Evolutionary conservation across 257 asterid species (phyloP), one percentile per base, ranked within the genome.

Genomic region (Solanum megistacrolobum): DNA sequence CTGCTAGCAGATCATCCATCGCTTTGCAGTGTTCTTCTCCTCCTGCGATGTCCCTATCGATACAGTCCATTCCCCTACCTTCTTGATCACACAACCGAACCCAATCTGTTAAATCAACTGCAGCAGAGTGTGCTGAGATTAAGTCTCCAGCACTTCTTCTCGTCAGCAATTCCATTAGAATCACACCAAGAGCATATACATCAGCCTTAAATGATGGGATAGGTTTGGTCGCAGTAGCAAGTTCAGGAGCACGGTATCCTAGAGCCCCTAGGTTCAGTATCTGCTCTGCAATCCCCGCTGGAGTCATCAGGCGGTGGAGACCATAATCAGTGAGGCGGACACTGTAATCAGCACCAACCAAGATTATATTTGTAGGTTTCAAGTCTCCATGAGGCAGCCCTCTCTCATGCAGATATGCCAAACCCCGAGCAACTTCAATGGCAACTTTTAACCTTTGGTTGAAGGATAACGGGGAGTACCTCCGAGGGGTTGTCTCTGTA

Each of bases 61-160:
- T 90, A 91, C 99, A 97, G 83, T 97, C 99, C 98, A 94, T 91
- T 38, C 96, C 98, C 69, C 98, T 90, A 71, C 99, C 98, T 87
- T 97, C 98, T 86, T 91, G 95, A 89, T 95, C 96, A 62, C 98
- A 96, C 13, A 97, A 91, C 7, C 98, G 89, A 46, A 97, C 98
- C 99, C 99, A 97, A 83, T 97, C 99, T 4, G 98, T 95, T 7
- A 97, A 96, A 92, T 97, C 99, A 41, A 97, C 99, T 1, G 99
- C 99, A 2, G 99, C 99, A 0, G 99, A 91, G 38, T 94, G 98
- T 16, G 98, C 98, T 1, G 99, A 97, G 85, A 97, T 97, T 4
- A 97, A 96, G 89, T 97, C 99, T 21, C 99, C 99, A 1, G 99
- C 99, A 87, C 99, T 96, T 92, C 98, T 96, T 89, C 98, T 90